Conservation (phyloP, 306 rosid species). For the Trifolium fragiferum region DNA sequence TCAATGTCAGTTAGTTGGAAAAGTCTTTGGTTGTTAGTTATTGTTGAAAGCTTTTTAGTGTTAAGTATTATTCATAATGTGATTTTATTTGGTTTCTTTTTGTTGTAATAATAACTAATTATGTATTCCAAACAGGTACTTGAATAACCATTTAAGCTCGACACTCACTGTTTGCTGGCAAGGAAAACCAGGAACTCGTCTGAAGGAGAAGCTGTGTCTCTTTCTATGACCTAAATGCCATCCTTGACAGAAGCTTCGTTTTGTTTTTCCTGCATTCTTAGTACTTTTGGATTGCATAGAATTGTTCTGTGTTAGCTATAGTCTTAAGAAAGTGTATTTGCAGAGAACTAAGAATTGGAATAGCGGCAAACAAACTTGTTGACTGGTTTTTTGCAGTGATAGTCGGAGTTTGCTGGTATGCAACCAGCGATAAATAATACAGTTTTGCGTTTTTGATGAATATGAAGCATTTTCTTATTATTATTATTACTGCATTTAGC, state of each 20-base stretch:
- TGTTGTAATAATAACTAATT: slow-evolving; percentile 44
- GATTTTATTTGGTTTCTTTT: background rate
- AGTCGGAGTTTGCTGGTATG: no score
- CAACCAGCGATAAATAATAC: no score
- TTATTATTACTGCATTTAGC: no score
- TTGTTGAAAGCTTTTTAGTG: slow-evolving; percentile 7
- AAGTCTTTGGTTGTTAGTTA: slow-evolving; percentile 4
- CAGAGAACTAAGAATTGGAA: no score
- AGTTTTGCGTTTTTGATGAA: no score
- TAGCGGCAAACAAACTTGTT: no score
- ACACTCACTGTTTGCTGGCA: slow-evolving; percentile 78
- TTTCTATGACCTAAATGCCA: slow-evolving; percentile 86
- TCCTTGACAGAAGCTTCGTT: slow-evolving; percentile 61
- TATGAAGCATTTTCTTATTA: no score
- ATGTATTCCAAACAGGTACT: slow-evolving; percentile 66
- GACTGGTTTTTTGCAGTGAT: no score
- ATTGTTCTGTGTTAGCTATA: no score
- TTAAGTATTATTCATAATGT: slow-evolving; percentile 3
- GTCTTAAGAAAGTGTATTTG: no score
- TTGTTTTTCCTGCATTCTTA: no score
- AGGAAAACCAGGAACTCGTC: slow-evolving; percentile 59
- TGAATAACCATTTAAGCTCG: slow-evolving; percentile 69
- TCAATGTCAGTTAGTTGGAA: background rate
- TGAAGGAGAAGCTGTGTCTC: slow-evolving; percentile 62
- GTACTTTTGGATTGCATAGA: no score